phyloP scores from a whole-genome alignment of 2,329 filamentous ascomycete species.

The Trichoderma sp. region DNA sequence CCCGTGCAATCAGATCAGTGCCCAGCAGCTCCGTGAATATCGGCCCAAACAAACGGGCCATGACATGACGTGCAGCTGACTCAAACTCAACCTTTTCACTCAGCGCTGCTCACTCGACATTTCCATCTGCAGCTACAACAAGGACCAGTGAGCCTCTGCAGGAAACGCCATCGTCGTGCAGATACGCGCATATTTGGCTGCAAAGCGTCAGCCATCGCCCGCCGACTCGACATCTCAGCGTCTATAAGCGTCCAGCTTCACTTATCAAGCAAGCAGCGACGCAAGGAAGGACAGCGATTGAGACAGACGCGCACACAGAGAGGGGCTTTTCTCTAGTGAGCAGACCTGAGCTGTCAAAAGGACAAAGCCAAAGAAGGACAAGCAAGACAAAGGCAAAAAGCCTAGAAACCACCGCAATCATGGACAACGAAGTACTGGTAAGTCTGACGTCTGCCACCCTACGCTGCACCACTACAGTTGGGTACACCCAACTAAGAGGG shows the following conservation, averaged over 20 bases:
- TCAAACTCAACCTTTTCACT: constrained; percentile 3
- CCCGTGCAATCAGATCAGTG: not conserved
- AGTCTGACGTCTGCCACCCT: constrained; percentile 17
- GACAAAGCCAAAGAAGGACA: not conserved
- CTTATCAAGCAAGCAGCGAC: not conserved
- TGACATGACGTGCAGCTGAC: constrained; percentile 21
- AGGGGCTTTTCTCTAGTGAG: not conserved
- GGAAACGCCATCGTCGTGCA: constrained; percentile 2
- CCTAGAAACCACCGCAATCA: constrained; percentile 19
- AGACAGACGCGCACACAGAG: not conserved
- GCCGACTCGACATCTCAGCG: not conserved
- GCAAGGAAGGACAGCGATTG: not conserved
- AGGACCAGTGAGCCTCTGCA: constrained; percentile 7
- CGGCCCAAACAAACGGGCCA: constrained; percentile 15
- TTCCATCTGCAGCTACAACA: constrained; percentile 3
- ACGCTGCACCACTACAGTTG: not conserved
- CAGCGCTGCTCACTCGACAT: not conserved
- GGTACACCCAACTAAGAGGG: not conserved
- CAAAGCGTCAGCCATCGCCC: not conserved
- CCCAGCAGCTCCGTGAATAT: constrained; percentile 2
- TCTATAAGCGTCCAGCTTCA: not conserved
- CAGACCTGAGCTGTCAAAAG: not conserved
- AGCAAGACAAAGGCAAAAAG: not conserved
- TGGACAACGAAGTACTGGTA: constrained; percentile 25
- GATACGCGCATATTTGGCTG: constrained; percentile 3